Base-by-base conservation (phyloP, 306 rosid species). In the Vigna radiata region DNA sequence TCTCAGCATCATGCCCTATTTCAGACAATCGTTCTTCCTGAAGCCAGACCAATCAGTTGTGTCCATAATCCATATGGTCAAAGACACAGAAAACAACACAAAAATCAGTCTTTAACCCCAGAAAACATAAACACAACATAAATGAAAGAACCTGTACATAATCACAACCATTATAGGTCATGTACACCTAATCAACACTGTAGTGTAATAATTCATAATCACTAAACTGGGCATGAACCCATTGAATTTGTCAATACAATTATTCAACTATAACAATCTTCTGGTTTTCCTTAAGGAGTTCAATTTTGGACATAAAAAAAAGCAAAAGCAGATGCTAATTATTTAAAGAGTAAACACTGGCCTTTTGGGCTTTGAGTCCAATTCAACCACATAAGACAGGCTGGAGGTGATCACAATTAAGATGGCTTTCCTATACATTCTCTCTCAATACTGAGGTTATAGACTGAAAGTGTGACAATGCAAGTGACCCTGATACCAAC, bases 1-100 rank as follows among this genome's bases (percentile, higher is more conserved):
- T 83, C 65, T 90, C 96, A 63, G 99, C 97, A 79, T 86, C 93
- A 54, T 77, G 84, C 65, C 99, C 99, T 47, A 93, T 95, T 73
- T 92, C 97, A 72, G 97, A 92, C 79, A 90, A 83, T 72, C 90
- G 89, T 83, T 90, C 91, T 81, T 89, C 99, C 99, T 95, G 91
- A 85, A 89, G 72, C 84, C 88, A 81, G 53, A 83, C 68, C 77
- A 76, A 84, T 41, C 72, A 80, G 72, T 62, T 46, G 80, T 73
- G 36, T 78, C 58, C 65, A 83, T 68, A 64, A 48, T 78, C 58
- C 65, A 83, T 68, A 52, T 37, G 47, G 55, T 43, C 44, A 47
- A 19, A 76, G 73, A 78, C 64, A 82, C 43, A 74, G 59, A 74
- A 50, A 60, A 79, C 43, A 54, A 13, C 49, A 41, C 17, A 66